Evolutionary conservation across 2,329 filamentous ascomycete genomes (phyloP), one percentile per base, ranked within the genome.

Genomic region (Ceratocystis lukuohia): DNA sequence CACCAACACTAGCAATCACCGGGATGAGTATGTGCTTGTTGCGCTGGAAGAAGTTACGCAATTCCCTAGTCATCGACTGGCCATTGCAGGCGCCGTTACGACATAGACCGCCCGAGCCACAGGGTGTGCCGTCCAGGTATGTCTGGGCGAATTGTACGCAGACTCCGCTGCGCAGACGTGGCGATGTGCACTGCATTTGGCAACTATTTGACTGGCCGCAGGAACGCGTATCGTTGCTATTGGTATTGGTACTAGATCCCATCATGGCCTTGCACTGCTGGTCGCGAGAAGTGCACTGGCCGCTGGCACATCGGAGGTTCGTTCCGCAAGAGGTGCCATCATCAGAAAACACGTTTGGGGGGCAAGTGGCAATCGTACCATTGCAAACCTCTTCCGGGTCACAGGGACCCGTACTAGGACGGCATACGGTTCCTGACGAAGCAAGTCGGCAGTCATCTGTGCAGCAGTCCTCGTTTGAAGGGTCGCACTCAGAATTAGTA

Each of bases 211-310:
- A 70, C 45, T 81, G 80, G 46, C 66, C 66, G 76, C 94, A 99
- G 8, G 92, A 87, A 71, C 84, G 85, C 1, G 91, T 95, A 72
- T 90, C 84, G 76, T 91, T 93, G 73, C 82, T 83, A 76, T 90
- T 91, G 72, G 81, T 82, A 66, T 83, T 80, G 0, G 86, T 87
- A 69, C 88, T 83, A 33, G 82, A 84, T 45, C 91, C 91, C 80
- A 96, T 88, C 61, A 95, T 80, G 10, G 85, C 88, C 75, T 87
- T 86, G 78, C 94, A 99, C 77, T 99, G 94, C 72, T 87, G 82
- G 74, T 96, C 86, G 69, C 94, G 87, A 65, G 88, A 94, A 2
- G 94, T 99, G 76, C 94, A 99, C 76, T 97, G 93, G 12, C 94
- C 94, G 59, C 88, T 92, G 37, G 94, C 91, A 74, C 94, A 99